Conservation (phyloP, 257 asterid genomes). For the Cinchona pubescens region DNA sequence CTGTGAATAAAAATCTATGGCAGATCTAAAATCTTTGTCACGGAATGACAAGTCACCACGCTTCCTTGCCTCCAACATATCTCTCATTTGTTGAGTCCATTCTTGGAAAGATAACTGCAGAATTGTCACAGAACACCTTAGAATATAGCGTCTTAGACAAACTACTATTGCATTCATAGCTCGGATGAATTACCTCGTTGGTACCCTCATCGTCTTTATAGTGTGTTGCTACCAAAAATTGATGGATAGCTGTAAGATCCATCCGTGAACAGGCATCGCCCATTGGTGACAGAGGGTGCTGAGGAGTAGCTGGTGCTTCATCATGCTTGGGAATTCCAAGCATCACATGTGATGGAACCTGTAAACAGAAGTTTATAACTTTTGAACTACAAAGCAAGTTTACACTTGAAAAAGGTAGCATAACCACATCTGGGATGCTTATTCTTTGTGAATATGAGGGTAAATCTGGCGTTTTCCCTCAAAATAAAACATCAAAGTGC, state of each 20-base stretch:
- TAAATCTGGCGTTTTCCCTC: neutral
- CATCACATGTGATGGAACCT: conserved; percentile 92
- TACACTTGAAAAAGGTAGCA: neutral
- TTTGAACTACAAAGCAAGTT: neutral
- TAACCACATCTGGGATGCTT: neutral
- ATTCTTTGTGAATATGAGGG: neutral
- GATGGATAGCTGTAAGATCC: conserved; percentile 98
- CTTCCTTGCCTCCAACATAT: conserved; percentile 90
- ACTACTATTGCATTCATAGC: conserved; percentile 13
- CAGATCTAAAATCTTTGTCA: conserved; percentile 87
- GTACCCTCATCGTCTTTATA: conserved; percentile 93
- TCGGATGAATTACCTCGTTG: conserved; percentile 63
- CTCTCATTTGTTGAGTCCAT: conserved; percentile 99
- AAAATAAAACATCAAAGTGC: neutral
- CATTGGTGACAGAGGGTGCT: conserved; percentile 91
- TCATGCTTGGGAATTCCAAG: conserved; percentile 83
- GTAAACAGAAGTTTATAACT: conserved; percentile 15
- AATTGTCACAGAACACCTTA: conserved; percentile 20
- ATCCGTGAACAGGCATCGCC: conserved; percentile 92
- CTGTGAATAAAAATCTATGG: conserved; percentile 87
- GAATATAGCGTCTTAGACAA: conserved; percentile 14
- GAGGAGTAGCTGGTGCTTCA: conserved; percentile 87
- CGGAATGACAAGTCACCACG: conserved; percentile 97
- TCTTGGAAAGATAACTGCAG: conserved; percentile 91
- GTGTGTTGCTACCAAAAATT: conserved; percentile 80